Base-by-base conservation (phyloP, 2,329 filamentous ascomycete species). In the Zymoseptoria passerinii region DNA sequence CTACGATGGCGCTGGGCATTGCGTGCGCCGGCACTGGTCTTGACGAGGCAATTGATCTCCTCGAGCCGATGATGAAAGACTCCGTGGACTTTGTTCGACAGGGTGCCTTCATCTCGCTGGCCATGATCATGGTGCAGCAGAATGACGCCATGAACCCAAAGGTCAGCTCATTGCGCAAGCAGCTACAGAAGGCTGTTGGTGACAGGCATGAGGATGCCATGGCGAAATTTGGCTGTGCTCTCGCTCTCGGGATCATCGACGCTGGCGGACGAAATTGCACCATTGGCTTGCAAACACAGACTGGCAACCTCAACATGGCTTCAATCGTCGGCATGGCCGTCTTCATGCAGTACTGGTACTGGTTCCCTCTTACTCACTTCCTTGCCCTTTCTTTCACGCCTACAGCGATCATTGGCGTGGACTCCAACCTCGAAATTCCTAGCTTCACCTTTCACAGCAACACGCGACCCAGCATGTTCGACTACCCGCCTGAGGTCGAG, bases 321-420 rank as follows among this genome's bases (percentile, higher is more conserved):
- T 95, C 90, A 61, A 95, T 99, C 65, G 92, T 99, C 18, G 95
- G 94, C 66, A 96, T 96, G 86, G 92, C 91, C 28, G 89, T 99
- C 56, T 99, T 99, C 77, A 95, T 92, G 8, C 94, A 99, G 74
- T 99, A 99, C 79, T 99, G 94, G 94, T 99, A 99, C 79, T 99
- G 94, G 94, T 99, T 99, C 83, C 94, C 94, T 60, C 88, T 97
- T 69, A 95, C 94, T 28, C 94, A 99, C 76, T 99, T 99, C 84
- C 75, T 99, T 58, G 95, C 92, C 0, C 81, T 99, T 61, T 92
- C 90, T 69, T 97, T 99, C 76, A 91, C 90, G n/a, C 94, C 94
- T 1, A 99, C 95, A 1, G 89, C 94, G 1, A 89, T 99, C 70
- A 96, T 97, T 67, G 92, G 89, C 60, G 84, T 99, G 27, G 92